phyloP scores from a whole-genome alignment of 2,329 filamentous ascomycete genomes.

The Exophiala alcalophila region DNA sequence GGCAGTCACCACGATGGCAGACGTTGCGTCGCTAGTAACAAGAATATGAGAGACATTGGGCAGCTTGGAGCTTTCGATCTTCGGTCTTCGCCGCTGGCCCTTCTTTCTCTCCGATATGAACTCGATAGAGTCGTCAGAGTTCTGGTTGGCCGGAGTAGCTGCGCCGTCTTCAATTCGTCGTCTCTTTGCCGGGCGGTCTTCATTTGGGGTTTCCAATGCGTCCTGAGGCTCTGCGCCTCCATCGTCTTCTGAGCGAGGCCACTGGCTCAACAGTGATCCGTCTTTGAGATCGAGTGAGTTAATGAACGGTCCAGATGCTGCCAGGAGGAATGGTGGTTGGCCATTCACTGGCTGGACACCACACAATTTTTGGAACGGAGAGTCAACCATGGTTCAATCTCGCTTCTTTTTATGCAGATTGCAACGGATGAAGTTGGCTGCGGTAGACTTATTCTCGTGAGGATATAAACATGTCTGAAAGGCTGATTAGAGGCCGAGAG shows the following conservation, averaged over 20 bases:
- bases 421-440: neutral
- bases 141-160: conserved; percentile 21
- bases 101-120: conserved; percentile 30
- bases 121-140: conserved; percentile 30
- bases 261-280: conserved; percentile 59
- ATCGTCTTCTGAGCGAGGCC: conserved; percentile 46
- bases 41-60: conserved; percentile 67
- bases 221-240: conserved; percentile 33
- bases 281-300: conserved; percentile 62
- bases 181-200: conserved; percentile 45
- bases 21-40: conserved; percentile 59
- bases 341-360: conserved; percentile 34
- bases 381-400: conserved; percentile 35
- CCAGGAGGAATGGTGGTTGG: conserved; percentile 59
- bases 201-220: conserved; percentile 31
- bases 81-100: conserved; percentile 25
- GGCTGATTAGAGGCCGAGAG: too few species aligned
- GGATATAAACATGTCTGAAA: too few species aligned
- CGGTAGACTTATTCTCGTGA: too few species aligned
- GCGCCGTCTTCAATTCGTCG: conserved; percentile 35
- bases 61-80: conserved; percentile 22
- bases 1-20: conserved; percentile 76
- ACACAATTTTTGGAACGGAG: conserved; percentile 64
- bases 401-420: neutral
- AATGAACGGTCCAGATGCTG: conserved; percentile 69